Evolutionary conservation across 805 yeast genomes (phyloP).

Genomic region (Jamesozyma piceae): DNA sequence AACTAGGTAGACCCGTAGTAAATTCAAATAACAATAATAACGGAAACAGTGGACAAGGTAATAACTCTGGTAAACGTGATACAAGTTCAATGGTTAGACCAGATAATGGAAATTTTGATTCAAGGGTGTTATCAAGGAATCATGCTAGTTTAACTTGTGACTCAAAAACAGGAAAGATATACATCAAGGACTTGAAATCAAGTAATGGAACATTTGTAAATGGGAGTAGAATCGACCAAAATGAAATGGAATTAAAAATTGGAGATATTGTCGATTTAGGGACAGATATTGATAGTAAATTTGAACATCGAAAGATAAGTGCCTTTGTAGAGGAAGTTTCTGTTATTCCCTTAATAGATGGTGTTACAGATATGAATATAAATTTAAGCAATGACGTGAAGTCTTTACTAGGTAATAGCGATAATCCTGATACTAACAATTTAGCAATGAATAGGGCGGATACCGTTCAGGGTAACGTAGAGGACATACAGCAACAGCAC

Average conservation of each 20-base stretch:
- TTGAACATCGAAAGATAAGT: conserved; percentile 73
- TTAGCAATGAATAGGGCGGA: background rate
- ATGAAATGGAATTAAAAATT: conserved; percentile 54
- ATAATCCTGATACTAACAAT: background rate
- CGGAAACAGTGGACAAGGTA: conserved; percentile 22
- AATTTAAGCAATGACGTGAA: background rate
- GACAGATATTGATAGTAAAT: conserved; percentile 64
- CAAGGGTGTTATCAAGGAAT: conserved; percentile 82
- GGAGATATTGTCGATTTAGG: conserved; percentile 91
- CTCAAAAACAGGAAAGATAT: conserved; percentile 51
- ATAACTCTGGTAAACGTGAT: conserved; percentile 27
- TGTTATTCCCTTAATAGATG: conserved; percentile 34
- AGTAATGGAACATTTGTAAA: conserved; percentile 94
- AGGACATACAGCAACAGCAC: background rate
- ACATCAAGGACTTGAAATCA: conserved; percentile 76
- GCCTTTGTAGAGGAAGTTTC: conserved; percentile 71
- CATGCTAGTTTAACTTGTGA: conserved; percentile 88
- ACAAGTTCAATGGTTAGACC: conserved; percentile 38
- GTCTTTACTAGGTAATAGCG: background rate
- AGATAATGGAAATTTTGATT: conserved; percentile 88
- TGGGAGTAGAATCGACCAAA: conserved; percentile 49
- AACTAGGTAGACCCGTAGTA: conserved; percentile 81
- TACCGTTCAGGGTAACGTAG: background rate
- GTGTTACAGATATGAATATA: conserved; percentile 6
- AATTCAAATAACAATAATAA: conserved; percentile 20